Percentiles rank a stretch among this genome's conserved stretches.
Evolutionary conservation across 2,329 filamentous ascomycete genomes (phyloP).

Genomic region (Clarireedia homoeocarpa): DNA sequence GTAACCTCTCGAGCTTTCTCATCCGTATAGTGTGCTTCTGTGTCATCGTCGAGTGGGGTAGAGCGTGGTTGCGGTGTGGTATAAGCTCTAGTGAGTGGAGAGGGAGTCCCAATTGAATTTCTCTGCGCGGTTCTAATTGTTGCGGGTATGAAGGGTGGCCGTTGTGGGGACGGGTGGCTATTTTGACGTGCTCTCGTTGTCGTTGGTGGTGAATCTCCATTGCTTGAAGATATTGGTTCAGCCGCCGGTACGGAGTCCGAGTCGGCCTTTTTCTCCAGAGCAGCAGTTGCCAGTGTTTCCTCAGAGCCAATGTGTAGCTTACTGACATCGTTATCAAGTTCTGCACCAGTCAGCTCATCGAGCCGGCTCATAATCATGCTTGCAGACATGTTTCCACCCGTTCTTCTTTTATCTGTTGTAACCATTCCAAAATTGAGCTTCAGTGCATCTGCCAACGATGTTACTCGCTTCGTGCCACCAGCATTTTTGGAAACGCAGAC

Average conservation of each 20-base stretch:
- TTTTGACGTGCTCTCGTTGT: constrained; percentile 20
- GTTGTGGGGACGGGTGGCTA: constrained; percentile 20
- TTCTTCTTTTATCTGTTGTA: constrained; percentile 69
- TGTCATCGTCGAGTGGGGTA: constrained; percentile 21
- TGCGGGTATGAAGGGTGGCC: constrained; percentile 16
- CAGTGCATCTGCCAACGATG: constrained; percentile 86
- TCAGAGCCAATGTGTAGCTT: constrained; percentile 22
- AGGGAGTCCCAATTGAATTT: constrained; percentile 13
- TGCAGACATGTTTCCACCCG: constrained; percentile 57
- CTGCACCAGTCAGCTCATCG: constrained; percentile 48
- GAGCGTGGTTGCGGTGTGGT: constrained; percentile 16
- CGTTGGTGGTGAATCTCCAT: constrained; percentile 14
- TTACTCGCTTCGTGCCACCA: constrained; percentile 93
- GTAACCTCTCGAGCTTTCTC: constrained; percentile 82
- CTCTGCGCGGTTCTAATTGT: constrained; percentile 16
- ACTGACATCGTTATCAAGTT: constrained; percentile 32
- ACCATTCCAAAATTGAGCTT: constrained; percentile 98
- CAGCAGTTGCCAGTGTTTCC: constrained; percentile 5
- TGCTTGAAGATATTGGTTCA: constrained; percentile 11
- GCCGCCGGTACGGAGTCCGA: constrained; percentile 2
- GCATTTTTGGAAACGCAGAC: constrained; percentile 98
- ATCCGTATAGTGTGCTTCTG: constrained; percentile 40
- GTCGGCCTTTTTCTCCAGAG: constrained; percentile 9
- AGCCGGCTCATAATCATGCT: constrained; percentile 70
- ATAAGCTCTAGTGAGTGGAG: constrained; percentile 19